phyloP scores from a whole-genome alignment of 176 grass and related monocot genomes.

The Triticum aestivum region DNA sequence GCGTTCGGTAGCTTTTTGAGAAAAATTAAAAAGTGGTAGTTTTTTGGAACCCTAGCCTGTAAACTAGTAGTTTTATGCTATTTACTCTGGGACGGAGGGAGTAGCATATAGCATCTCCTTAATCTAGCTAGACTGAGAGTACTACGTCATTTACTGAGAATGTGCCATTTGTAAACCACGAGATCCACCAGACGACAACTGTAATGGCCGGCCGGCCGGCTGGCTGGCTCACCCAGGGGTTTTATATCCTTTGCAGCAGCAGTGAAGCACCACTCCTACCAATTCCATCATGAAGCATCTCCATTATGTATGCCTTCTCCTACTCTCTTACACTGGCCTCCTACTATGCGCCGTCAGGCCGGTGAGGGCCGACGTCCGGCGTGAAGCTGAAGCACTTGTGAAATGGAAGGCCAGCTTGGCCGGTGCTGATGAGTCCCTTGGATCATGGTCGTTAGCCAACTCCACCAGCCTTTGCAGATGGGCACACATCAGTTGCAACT shows the following conservation, averaged over 20 bases:
- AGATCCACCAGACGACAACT: background rate
- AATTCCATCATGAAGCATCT: background rate
- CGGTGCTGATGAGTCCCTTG: background rate
- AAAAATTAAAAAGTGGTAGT: too few species aligned
- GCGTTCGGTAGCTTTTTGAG: too few species aligned
- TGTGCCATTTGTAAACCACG: too few species aligned
- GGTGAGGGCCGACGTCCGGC: background rate
- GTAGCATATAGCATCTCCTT: too few species aligned
- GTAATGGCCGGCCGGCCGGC: background rate
- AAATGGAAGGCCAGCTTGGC: background rate
- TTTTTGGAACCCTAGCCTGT: too few species aligned
- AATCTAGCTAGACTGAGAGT: too few species aligned
- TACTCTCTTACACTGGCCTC: background rate
- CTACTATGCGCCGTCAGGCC: background rate
- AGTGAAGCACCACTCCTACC: background rate
- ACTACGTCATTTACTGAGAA: too few species aligned
- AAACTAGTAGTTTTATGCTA: too few species aligned
- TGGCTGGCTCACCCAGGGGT: background rate
- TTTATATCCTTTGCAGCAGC: background rate
- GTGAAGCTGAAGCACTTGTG: slow-evolving; percentile 1
- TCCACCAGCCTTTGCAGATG: background rate
- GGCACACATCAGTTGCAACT: background rate
- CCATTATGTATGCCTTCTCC: background rate
- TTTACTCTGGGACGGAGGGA: too few species aligned
- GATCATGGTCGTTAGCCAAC: background rate